Base-by-base conservation (phyloP, 371 early-diverging fungal genomes). In the Conidiobolus coronatus region DNA sequence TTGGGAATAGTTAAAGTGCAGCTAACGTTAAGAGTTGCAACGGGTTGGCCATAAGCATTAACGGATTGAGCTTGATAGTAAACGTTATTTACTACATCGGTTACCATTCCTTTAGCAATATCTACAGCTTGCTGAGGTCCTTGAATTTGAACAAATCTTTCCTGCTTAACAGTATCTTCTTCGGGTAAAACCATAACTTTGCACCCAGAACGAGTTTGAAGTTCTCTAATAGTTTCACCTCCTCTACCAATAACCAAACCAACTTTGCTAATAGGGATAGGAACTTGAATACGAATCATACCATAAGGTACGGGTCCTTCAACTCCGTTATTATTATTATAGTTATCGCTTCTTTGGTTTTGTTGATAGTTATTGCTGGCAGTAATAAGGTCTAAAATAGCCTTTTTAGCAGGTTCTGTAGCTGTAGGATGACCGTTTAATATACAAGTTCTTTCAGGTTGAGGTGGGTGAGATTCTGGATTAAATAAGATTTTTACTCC, bases 221-320 rank as follows among this genome's bases (percentile, higher is more conserved):
- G 68, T 43, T 74, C 73, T 18, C 80, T 72, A 58, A 91, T 86
- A 2, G 82, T 91, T 62, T 87, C 89, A 18, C 89, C 89, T 36
- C 84, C 77, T 42, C 77, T 64, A 11, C 92, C 92, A 59, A 91
- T 91, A 15, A 91, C 77, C 29, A 85, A 61, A 0, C 92, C 92
- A 11, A 91, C 89, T 55, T 73, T 76, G 40, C 60, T 51, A 18
- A 66, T 63, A 19, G 84, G 82, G 24, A 79, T 68, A 38, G 63
- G 61, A 23, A 81, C 65, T 8, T 53, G 58, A 7, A 62, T 57
- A 22, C 62, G 59, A 21, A 60, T 46, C 19, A 59, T 56, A 39
- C 55, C 61, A 34, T 56, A 45, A 18, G 55, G 51, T 12, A 48
- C 55, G 18, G 46, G 46, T n/a, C 58, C 50, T 24, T 40, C 50